Evolutionary conservation across 2,329 filamentous ascomycete species (phyloP).

Genomic region (Hymenoscyphus scutula): DNA sequence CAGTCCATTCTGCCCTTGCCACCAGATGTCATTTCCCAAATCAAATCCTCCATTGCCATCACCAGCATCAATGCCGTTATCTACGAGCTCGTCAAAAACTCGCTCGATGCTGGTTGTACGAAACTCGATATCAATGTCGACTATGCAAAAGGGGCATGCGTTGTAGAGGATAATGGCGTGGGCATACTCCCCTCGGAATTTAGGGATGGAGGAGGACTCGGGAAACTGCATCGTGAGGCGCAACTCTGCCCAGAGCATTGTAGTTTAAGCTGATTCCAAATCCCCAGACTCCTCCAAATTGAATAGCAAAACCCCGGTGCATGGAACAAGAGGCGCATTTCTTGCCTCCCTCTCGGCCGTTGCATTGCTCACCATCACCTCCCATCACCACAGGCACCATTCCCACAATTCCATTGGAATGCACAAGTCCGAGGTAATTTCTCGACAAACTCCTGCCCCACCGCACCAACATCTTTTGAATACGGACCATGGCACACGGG

Average conservation of each 20-base stretch:
- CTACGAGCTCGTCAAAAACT: conserved; percentile 74
- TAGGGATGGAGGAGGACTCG: conserved; percentile 64
- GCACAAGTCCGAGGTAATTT: conserved; percentile 66
- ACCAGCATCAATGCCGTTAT: conserved; percentile 70
- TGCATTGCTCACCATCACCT: conserved; percentile 74
- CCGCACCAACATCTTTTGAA: conserved; percentile 54
- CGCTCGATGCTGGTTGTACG: conserved; percentile 73
- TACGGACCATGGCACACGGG: conserved; percentile 68
- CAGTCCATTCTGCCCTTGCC: conserved; percentile 68
- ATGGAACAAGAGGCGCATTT: conserved; percentile 73
- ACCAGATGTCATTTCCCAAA: conserved; percentile 67
- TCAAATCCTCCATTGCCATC: conserved; percentile 82
- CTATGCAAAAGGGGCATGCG: conserved; percentile 71
- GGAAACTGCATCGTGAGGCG: conserved; percentile 67
- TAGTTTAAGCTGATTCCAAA: not conserved
- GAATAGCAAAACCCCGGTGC: conserved; percentile 43
- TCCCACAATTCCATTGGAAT: conserved; percentile 65
- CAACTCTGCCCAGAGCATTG: conserved; percentile 3
- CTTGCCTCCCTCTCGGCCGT: conserved; percentile 73
- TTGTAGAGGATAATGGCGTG: conserved; percentile 78
- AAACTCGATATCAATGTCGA: conserved; percentile 71
- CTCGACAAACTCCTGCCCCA: conserved; percentile 61
- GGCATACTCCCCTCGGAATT: conserved; percentile 79
- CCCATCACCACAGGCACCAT: conserved; percentile 59
- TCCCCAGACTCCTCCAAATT: conserved; percentile 75